A percentile compares a stretch with the other conserved stretches of the same genome.
Conservation (phyloP, 495 filamentous ascomycete species). For the Rhypophila decipiens region DNA sequence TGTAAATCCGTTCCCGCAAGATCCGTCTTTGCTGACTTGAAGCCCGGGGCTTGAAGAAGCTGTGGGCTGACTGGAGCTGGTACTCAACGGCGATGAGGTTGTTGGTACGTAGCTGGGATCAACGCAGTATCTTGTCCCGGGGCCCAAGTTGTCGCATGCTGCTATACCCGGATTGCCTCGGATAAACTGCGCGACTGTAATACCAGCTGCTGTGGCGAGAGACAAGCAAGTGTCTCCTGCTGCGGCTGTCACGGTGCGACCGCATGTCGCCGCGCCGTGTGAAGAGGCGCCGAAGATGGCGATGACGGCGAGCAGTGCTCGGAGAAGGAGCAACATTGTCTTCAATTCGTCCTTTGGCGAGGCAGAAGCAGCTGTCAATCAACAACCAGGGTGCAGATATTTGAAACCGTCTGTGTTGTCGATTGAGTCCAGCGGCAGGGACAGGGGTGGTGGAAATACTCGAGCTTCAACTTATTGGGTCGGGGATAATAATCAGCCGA, state of each 20-base stretch:
- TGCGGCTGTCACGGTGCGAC: slow-evolving; percentile 2
- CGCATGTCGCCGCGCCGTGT: background rate
- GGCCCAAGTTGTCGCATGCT: background rate
- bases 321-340: background rate
- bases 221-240: slow-evolving; percentile 14
- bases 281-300: background rate
- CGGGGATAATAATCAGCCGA: no score
- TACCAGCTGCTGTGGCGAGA: slow-evolving; percentile 4
- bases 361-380: no score
- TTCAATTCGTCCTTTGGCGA: no score
- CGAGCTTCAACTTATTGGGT: no score
- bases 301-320: background rate
- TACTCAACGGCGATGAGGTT: slow-evolving; percentile 5
- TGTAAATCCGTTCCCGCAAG: slow-evolving; percentile 45
- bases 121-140: slow-evolving; percentile 10
- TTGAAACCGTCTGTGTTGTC: no score
- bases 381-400: no score
- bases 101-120: slow-evolving; percentile 1
- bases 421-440: no score
- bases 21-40: slow-evolving; percentile 42
- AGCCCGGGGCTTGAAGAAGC: slow-evolving; percentile 21
- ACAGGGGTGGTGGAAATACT: no score
- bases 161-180: slow-evolving; percentile 9
- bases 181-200: slow-evolving; percentile 14
- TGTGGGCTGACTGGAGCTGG: background rate